These are phyloP conservation scores for Marasmius tenuissimus DNA, from an alignment of 1,284 basidiomycete species.

Conservation along the genomic window DNA sequence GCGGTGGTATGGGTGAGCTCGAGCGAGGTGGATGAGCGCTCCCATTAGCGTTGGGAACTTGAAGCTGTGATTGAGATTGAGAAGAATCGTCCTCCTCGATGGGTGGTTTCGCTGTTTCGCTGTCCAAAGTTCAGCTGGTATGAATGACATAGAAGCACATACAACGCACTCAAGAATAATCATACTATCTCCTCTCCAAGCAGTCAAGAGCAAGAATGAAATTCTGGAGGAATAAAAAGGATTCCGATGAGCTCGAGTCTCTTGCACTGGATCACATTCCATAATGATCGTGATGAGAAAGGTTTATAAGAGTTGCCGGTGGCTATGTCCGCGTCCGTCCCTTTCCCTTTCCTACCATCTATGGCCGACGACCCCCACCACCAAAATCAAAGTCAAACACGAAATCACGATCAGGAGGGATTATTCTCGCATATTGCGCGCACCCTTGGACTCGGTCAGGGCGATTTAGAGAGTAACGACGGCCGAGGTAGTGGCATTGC, in stretches of 20 bases:
- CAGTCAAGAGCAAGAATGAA: neutral
- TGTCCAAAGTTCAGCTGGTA: neutral
- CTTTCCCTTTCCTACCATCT: too few relatives aligned
- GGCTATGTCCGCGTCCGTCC: too few relatives aligned
- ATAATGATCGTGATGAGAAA: neutral
- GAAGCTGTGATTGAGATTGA: neutral
- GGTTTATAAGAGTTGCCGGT: neutral
- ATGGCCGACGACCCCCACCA: too few relatives aligned
- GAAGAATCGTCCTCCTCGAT: neutral
- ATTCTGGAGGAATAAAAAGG: neutral
- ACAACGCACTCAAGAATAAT: slow-evolving; percentile 7
- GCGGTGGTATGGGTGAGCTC: slow-evolving; percentile 16
- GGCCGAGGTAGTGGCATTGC: too few relatives aligned
- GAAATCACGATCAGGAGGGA: too few relatives aligned
- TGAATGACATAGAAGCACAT: neutral
- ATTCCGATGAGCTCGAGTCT: neutral
- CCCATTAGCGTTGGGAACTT: neutral
- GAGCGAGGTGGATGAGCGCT: neutral
- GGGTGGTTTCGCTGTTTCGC: slow-evolving; percentile 10
- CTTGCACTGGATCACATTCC: neutral
- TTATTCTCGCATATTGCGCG: too few relatives aligned
- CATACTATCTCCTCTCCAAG: neutral
- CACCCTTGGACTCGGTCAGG: too few relatives aligned
- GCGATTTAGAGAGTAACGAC: too few relatives aligned
- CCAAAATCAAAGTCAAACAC: too few relatives aligned